These are phyloP conservation scores for Tinospora cordifolia DNA, from an alignment of 164 flowering plant genomes.

Conservation along the genomic window DNA sequence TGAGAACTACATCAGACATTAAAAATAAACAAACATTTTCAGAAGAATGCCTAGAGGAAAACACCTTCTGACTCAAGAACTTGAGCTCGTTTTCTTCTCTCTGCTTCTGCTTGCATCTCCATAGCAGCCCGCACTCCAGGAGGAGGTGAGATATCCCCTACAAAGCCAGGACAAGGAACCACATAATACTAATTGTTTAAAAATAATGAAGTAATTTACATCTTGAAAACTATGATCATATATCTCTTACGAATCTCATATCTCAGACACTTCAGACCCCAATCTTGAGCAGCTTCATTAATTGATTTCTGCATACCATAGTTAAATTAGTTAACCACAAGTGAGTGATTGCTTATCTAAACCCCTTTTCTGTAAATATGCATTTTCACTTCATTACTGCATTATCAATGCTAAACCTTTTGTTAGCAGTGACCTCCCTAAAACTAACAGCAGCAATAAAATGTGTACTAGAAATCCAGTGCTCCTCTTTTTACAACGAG, in stretches of 20 bases:
- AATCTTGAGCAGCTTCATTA: slow-evolving; percentile 74
- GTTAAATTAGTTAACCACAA: neutral
- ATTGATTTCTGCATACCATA: slow-evolving; percentile 57
- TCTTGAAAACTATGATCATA: neutral
- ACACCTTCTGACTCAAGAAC: slow-evolving; percentile 85
- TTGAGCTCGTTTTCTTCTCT: slow-evolving; percentile 87
- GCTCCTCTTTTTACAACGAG: too few relatives aligned
- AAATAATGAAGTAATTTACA: neutral
- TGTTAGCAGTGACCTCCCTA: too few relatives aligned
- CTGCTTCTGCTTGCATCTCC: slow-evolving; percentile 99
- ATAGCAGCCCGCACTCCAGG: slow-evolving; percentile 77
- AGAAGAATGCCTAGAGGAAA: neutral
- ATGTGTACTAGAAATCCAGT: too few relatives aligned
- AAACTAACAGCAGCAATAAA: too few relatives aligned
- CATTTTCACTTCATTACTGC: too few relatives aligned
- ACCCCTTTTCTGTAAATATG: too few relatives aligned
- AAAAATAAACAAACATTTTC: neutral
- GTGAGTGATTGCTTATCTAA: too few relatives aligned
- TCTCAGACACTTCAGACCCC: slow-evolving; percentile 90
- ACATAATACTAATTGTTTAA: neutral
- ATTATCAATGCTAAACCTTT: neutral
- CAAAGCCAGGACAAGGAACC: slow-evolving; percentile 6
- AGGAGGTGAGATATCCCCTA: slow-evolving; percentile 94
- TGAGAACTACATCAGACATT: neutral
- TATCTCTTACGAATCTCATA: slow-evolving; percentile 77